Evolutionary conservation across 768 basidiomycete genomes (phyloP), one percentile per base, ranked within the genome.

Genomic region (Leccinum truebloodii): DNA sequence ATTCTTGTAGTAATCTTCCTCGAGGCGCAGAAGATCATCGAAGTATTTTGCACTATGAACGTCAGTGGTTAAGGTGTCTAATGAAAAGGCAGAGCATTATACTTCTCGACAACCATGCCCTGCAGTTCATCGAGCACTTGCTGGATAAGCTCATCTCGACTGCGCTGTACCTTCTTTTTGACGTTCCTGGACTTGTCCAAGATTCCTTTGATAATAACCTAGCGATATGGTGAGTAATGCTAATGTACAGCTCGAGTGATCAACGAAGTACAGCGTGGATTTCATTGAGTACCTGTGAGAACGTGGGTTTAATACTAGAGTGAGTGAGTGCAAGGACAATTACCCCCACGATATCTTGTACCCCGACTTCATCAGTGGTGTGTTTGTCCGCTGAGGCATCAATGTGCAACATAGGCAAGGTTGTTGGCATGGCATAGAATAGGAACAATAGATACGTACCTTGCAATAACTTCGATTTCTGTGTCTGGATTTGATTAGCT

Each of bases 21-120:
- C 84, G 18, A 87, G 77, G 56, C 79, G 78, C 32, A 88, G 79
- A 32, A 89, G 70, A 14, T 62, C 69, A 65, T 87, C 84, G 70
- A 83, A 86, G 63, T 83, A 79, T 20, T 63, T 70, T 46, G 77
- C 76, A 56, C 87, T 89, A 60, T 3, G 22, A 55, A 44, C 26
- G 9, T 55, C 48, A 20, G 9, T 51, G 58, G 44, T 64, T 58
- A 62, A 46, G 18, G 51, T 10, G 55, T 54, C 34, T 41, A n/a
- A 12, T 35, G 50, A 58, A 54, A 32, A 48, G 49, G 20, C 37
- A 4, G 13, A 50, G 48, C 3, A 13, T 44, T 58, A 57, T 54
- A 74, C 73, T 73, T 73, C 52, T 73, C 65, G 32, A 59, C 37
- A 16, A 59, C 76, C 75, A 86, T 82, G n/a, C 65, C 65, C 52